Evolutionary conservation across 2,329 filamentous ascomycete genomes (phyloP), one percentile per base, ranked within the genome.

Genomic region (Xylaria sp.): DNA sequence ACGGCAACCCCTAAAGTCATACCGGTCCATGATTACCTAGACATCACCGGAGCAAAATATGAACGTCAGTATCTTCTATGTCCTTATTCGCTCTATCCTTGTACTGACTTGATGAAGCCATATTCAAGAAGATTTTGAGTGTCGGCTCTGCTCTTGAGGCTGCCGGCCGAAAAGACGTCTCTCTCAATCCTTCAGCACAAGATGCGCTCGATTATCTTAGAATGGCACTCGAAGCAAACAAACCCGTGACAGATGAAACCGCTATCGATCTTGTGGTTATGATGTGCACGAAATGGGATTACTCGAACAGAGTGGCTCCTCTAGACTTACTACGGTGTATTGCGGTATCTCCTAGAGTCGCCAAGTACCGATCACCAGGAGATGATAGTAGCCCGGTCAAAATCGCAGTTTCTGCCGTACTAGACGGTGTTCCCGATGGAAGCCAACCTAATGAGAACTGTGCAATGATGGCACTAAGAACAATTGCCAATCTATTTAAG

Each of bases 321-420:
- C 87, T 99, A 0, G 96, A 98, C 79, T 84, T 98, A 1, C 86
- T 98, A 5, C 92, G 96, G n/a, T 90, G 97, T 58, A 85, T 96
- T 34, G 91, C 92, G 1, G 89, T 90, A 0, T 89, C 88, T 5
- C 88, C 92, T 0, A 81, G 87, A 0, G 88, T 90, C n/a, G 91
- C 93, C 1, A 85, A 87, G 8, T 88, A 88, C 59, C 82, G 82
- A 0, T 85, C 88, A 60, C 81, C 85, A 0, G 80, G 85, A 0
- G 81, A 83, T 2, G 82, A 85, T 37, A 83, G 83, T 2, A 90
- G 88, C 44, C 82, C 94, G 13, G 82, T 98, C 7, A 84, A 90
- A 41, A 79, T 84, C 6, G 82, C 83, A 23, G 79, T 87, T 2
- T 74, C 75, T 6, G 78, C 78, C 52, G 74, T 82, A 46, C 69